Base-by-base conservation (phyloP, 1,139 yeast genomes). In the Magnusiomyces paraingens region DNA sequence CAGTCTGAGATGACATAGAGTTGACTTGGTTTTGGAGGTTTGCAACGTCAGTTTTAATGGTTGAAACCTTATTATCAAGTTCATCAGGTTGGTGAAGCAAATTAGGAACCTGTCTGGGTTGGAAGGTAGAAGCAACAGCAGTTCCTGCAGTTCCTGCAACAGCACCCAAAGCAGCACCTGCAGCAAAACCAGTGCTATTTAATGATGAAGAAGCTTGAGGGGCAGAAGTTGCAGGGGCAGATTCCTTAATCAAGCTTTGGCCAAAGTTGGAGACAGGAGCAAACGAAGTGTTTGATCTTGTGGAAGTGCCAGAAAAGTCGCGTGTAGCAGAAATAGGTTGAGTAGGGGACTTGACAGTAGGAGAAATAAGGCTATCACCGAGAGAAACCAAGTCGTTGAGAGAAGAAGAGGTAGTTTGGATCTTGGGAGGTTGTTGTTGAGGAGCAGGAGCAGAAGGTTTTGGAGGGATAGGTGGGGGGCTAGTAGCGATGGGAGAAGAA, bases 31-130 rank as follows among this genome's bases (percentile, higher is more conserved):
- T 88, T 1, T 95, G 86, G 50, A 86, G 77, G 62, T 91, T 89
- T 17, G 96, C 96, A 68, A 88, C 78, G 62, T 89, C 96, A 2
- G 93, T 81, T 15, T 94, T 83, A 2, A 95, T 91, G 59, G 81
- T 81, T 0, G 95, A 83, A 50, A 89, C 73, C 64, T 85, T 83
- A 26, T 83, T 82, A 0, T 89, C 79, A 3, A 81, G 76, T 52
- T 78, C 83, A 1, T 67, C 72, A 1, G 77, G 64, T 57, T 81
- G 86, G 0, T 84, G 83, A 52, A 80, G 71, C 49, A 82, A 68
- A 57, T 82, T 88, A 51, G 71, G 72, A 59, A 79, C 78, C 14
- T 50, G 54, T 4, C 55, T 43, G 32, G 41, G 47, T 32, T 51
- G 51, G 26, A 59, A 55, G 50, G 57, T 40, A 50, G 59, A 52